These are phyloP conservation scores for Gliomastix tumulicola DNA, from an alignment of 2,329 filamentous ascomycete species.

Conservation along the genomic window DNA sequence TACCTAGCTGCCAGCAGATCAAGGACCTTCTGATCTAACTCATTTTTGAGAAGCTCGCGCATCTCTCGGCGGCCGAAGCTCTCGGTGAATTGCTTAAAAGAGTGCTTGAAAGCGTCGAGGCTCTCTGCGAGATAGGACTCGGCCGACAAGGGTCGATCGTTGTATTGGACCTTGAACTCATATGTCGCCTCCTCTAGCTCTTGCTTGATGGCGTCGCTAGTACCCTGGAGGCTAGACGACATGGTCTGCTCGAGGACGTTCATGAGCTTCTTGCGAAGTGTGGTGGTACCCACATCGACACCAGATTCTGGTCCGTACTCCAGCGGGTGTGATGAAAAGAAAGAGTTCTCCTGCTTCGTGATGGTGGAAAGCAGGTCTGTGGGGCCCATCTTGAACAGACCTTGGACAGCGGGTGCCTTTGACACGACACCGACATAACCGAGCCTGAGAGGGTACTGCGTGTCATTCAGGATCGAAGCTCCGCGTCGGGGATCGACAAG, in stretches of 20 bases:
- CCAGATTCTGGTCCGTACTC: constrained; percentile 71
- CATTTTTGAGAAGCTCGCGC: constrained; percentile 79
- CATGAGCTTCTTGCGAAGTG: constrained; percentile 92
- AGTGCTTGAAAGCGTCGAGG: constrained; percentile 93
- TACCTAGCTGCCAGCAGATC: constrained; percentile 90
- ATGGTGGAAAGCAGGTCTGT: constrained; percentile 77
- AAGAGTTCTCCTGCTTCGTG: constrained; percentile 79
- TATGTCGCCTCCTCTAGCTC: constrained; percentile 96
- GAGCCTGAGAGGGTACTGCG: constrained; percentile 88
- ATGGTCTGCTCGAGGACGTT: constrained; percentile 94
- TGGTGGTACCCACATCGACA: constrained; percentile 75
- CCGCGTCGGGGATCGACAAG: constrained; percentile 81
- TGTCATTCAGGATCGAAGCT: constrained; percentile 71
- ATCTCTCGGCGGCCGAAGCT: constrained; percentile 86
- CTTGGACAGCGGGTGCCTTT: constrained; percentile 61
- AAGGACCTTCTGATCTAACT: constrained; percentile 89
- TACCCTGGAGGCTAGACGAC: constrained; percentile 84
- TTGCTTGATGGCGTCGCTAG: constrained; percentile 85
- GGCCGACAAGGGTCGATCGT: constrained; percentile 87
- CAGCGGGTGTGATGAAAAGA: constrained; percentile 74
- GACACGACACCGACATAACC: constrained; percentile 96
- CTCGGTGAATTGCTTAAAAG: constrained; percentile 90
- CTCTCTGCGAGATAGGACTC: constrained; percentile 96
- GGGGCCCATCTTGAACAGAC: constrained; percentile 77
- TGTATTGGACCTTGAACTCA: constrained; percentile 99